Base-by-base conservation (phyloP, 2,329 filamentous ascomycete genomes). In the Fusarium sp. region DNA sequence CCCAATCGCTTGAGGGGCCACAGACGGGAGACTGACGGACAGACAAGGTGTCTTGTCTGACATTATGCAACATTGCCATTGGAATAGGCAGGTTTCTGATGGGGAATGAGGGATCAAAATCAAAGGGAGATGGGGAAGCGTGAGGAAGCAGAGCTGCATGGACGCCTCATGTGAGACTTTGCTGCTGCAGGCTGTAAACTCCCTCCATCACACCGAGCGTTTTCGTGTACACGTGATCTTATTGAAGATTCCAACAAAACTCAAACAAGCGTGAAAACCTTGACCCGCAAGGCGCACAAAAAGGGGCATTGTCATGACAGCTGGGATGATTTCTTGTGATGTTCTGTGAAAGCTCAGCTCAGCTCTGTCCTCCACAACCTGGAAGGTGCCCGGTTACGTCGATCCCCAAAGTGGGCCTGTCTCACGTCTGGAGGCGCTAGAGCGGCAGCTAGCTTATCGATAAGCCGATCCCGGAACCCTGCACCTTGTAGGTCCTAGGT, bases 381-480 rank as follows among this genome's bases (percentile, higher is more conserved):
- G 10, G 46, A 29, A 20, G 17, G 49, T 53, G 59, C 56, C 31
- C 55, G 20, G 36, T 40, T 36, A 46, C 49, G 58, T 64, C 51
- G 56, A 49, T 58, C n/a, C 24, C 27, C 49, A 56, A 42, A 42
- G 46, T 24, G 53, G 56, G 33, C 36, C 56, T 56, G 71, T 73
- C 62, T 71, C 70, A 71, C 58, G 42, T 64, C 31, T 38, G 42
- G 67, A 27, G 64, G 42, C 64, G 67, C 71, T 66, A 72, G 46
- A 64, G 61, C 72, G 64, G 71, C 71, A 69, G 58, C 69, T 69
- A 67, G 38, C 57, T 74, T 75, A 75, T 74, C 72, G 72, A 75
- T 74, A 74, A 74, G 71, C 65, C 55, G 71, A 74, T 74, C 69
- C 20, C 69, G 72, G 72, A 74, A 74, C 67, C 72, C 71, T 74